Evolutionary conservation across 495 filamentous ascomycete genomes (phyloP), one percentile per base, ranked within the genome.

Genomic region (Tuber umbilicatum): DNA sequence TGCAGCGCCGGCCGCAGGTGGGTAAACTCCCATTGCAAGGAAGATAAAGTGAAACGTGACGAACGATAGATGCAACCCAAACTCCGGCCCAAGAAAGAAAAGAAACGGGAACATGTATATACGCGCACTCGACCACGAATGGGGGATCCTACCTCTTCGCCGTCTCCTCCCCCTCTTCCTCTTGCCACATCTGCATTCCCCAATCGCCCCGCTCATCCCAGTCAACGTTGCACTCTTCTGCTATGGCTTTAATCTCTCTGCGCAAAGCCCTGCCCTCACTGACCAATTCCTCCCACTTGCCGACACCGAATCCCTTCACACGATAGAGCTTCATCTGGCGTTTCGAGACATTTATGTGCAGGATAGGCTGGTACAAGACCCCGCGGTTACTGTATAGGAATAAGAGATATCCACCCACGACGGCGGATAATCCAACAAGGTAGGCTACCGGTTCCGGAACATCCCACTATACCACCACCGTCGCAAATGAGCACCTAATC

Each of bases 341-440:
- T 31, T 89, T 84, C 64, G 88, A 92, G 47, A 97, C 90, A 2
- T 94, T 97, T 74, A 94, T 87, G 80, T 95, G 95, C 81, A 97
- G 87, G 37, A 93, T 93, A 9, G 90, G 89, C 74, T 90, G 89
- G 84, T 97, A 97, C 64, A 88, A 91, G 31, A 97, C 90, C 84
- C 97, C 93, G 67, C 92, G 89, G 83, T 94, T 97, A 82, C 96
- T 91, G 83, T 94, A 97, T 17, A 98, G 86, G 80, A 97, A 97
- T 91, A 93, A 97, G 76, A 96, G 84, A 78, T 97, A 98, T 39
- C 93, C 93, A 50, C 90, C 89, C 85, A 98, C 95, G 82, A 97
- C 87, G 23, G 91, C 93, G 10, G 89, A 88, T 64, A 75, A 75
- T 14, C 74, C 72, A 31, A 60, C 77, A 5, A 78, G 73, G 76